These are phyloP conservation scores for Ambrosiella beaveri DNA, from an alignment of 2,329 filamentous ascomycete species.

Conservation along the genomic window DNA sequence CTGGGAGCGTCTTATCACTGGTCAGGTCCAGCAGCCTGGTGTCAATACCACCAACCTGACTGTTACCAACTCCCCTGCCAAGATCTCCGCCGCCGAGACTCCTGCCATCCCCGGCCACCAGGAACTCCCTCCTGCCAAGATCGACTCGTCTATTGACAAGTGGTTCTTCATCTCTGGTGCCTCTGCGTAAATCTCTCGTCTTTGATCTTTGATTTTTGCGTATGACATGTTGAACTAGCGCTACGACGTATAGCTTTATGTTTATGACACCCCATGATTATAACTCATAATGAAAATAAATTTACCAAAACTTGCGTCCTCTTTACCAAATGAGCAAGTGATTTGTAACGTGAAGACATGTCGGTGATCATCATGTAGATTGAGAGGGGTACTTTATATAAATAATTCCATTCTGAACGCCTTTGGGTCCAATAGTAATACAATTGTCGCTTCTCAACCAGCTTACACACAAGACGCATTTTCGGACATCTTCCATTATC, in stretches of 20 bases:
- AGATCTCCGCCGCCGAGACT: constrained; percentile 51
- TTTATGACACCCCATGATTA: constrained; percentile 15
- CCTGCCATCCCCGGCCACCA: constrained; percentile 62
- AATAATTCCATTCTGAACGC: too few species aligned
- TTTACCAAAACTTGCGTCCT: not conserved
- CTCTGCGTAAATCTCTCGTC: constrained; percentile 42
- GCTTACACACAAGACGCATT: not conserved
- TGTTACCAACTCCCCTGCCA: constrained; percentile 55
- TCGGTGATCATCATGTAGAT: too few species aligned
- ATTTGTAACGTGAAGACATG: not conserved
- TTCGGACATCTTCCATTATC: not conserved
- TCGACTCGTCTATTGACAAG: constrained; percentile 96
- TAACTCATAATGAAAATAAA: not conserved
- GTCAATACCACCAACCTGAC: constrained; percentile 70
- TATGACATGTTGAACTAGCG: constrained; percentile 13
- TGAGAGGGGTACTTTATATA: too few species aligned
- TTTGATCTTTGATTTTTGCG: constrained; percentile 15
- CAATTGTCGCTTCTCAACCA: not conserved
- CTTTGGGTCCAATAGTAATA: too few species aligned
- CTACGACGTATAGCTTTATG: not conserved
- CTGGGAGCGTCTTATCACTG: constrained; percentile 89
- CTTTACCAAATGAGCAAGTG: not conserved
- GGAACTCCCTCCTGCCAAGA: constrained; percentile 69
- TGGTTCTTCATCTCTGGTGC: constrained; percentile 99
- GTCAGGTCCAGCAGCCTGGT: constrained; percentile 63